phyloP scores from a whole-genome alignment of 495 filamentous ascomycete species.

The Mytilinidion resinicola region DNA sequence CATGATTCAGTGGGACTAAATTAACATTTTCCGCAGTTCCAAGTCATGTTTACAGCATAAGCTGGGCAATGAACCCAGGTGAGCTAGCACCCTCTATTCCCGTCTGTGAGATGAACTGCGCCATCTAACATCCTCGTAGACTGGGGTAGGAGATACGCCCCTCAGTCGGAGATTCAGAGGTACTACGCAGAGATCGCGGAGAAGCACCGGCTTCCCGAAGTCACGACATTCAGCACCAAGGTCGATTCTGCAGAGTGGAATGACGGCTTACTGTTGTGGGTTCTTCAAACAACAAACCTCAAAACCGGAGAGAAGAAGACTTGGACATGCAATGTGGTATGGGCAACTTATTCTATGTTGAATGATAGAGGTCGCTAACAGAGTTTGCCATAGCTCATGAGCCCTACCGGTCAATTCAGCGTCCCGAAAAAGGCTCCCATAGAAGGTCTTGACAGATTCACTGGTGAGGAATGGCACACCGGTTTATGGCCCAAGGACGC shows the following conservation, averaged over 20 bases:
- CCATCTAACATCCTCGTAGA: background rate
- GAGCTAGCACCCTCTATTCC: background rate
- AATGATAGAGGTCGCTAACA: background rate
- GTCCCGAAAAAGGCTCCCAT: background rate
- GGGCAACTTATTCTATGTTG: background rate
- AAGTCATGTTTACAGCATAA: background rate
- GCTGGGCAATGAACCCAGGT: background rate
- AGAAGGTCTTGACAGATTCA: background rate
- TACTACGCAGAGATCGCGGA: background rate
- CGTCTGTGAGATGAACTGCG: too few species aligned
- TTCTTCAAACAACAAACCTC: background rate
- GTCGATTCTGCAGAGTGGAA: background rate
- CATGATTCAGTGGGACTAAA: too few species aligned
- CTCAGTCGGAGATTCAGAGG: background rate
- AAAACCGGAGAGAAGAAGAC: background rate
- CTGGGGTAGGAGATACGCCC: background rate
- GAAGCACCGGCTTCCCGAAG: background rate
- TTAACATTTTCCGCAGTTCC: background rate
- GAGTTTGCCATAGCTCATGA: background rate
- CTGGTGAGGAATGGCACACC: background rate
- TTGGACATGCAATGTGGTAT: background rate
- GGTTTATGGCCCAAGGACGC: background rate
- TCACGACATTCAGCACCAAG: background rate
- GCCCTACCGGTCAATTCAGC: background rate
- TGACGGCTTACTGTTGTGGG: background rate